These are phyloP conservation scores for Boletus patriciae DNA, from an alignment of 768 basidiomycete genomes.

Conservation along the genomic window DNA sequence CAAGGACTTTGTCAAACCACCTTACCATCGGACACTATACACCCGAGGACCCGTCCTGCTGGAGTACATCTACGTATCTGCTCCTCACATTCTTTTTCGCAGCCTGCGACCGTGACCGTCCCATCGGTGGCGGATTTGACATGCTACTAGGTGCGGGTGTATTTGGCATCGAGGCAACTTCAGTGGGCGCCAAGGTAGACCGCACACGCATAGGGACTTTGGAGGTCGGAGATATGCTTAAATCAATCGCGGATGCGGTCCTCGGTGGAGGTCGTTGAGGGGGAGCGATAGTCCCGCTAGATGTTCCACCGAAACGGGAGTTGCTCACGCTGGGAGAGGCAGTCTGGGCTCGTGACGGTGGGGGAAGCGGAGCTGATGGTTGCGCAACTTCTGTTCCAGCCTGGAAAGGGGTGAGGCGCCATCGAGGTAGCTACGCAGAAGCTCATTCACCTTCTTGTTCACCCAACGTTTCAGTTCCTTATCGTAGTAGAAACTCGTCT, in stretches of 20 bases:
- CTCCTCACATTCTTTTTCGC: conserved; percentile 77
- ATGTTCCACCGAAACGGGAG: conserved; percentile 36
- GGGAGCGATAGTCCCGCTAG: conserved; percentile 15
- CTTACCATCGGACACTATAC: conserved; percentile 4
- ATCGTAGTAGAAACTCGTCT: conserved; percentile 89
- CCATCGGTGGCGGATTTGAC: conserved; percentile 40
- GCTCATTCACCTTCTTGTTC: conserved; percentile 73
- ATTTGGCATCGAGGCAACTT: conserved; percentile 36
- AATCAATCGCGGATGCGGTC: conserved; percentile 64
- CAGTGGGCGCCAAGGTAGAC: conserved; percentile 62
- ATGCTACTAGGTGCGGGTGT: conserved; percentile 27
- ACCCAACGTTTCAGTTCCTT: conserved; percentile 96
- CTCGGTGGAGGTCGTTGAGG: conserved; percentile 36
- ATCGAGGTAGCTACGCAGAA: background rate
- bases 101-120: conserved; percentile 51
- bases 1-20: background rate
- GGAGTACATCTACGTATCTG: conserved; percentile 91
- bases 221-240: conserved; percentile 51
- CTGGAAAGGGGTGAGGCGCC: conserved; percentile 36
- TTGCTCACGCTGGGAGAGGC: conserved; percentile 67
- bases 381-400: conserved; percentile 54
- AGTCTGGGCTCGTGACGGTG: conserved; percentile 84
- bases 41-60: conserved; percentile 43
- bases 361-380: conserved; percentile 59
- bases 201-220: conserved; percentile 57